Evolutionary conservation across 1,284 basidiomycete species (phyloP).

Genomic region (Fomitopsis schrenkii): DNA sequence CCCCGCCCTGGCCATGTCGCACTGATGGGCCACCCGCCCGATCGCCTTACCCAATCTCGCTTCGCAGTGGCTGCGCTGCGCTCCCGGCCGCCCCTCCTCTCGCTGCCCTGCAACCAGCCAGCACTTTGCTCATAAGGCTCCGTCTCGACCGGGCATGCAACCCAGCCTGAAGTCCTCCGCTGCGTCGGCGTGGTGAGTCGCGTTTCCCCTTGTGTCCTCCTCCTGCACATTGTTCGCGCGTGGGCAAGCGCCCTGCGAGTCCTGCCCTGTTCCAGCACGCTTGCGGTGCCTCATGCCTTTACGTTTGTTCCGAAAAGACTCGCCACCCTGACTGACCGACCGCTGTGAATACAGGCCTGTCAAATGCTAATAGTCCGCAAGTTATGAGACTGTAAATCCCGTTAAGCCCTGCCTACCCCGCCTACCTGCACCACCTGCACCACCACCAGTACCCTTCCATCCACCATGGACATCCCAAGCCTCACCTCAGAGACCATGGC

Average conservation of each 20-base stretch:
- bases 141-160: not conserved
- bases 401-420: not conserved
- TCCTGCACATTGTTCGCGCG: not conserved
- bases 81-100: not conserved
- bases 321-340: too few relatives aligned
- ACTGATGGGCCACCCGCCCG: not conserved
- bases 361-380: too few relatives aligned
- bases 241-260: not conserved
- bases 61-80: not conserved
- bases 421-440: not conserved
- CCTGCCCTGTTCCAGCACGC: not conserved
- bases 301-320: too few relatives aligned
- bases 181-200: not conserved
- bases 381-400: not conserved
- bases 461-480: not conserved
- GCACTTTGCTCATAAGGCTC: not conserved
- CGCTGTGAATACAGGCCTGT: too few relatives aligned
- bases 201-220: not conserved
- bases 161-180: not conserved
- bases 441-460: not conserved
- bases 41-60: not conserved
- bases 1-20: not conserved
- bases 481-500: not conserved
- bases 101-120: not conserved
- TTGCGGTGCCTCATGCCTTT: too few relatives aligned